phyloP scores from a whole-genome alignment of 495 filamentous ascomycete genomes.

The Aspergillus taichungensis region DNA sequence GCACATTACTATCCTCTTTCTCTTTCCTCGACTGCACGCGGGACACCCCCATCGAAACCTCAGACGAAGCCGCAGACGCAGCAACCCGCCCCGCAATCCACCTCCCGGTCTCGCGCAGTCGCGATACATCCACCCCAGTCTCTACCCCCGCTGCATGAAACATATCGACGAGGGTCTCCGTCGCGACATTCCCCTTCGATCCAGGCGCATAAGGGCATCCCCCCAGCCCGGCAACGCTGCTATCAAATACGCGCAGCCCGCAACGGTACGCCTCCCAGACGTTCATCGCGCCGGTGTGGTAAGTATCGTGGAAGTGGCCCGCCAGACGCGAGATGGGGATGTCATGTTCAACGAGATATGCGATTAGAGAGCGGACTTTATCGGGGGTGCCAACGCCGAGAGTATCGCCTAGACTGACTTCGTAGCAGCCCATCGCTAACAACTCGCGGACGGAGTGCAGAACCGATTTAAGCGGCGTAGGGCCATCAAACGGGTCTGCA shows the following conservation, averaged over 20 bases:
- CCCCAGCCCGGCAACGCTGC: conserved; percentile 30
- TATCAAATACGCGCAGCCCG: conserved; percentile 36
- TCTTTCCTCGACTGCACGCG: too few species aligned
- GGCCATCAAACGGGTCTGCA: conserved; percentile 30
- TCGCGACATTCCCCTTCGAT: conserved; percentile 32
- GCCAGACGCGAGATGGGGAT: conserved; percentile 25
- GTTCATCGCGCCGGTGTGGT: conserved; percentile 35
- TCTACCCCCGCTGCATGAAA: conserved; percentile 26
- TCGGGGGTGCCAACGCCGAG: conserved; percentile 29
- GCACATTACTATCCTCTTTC: background rate
- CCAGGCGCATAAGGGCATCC: conserved; percentile 35
- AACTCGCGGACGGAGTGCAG: conserved; percentile 23
- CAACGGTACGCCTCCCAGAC: conserved; percentile 32
- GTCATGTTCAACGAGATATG: conserved; percentile 14
- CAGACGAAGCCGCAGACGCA: too few species aligned
- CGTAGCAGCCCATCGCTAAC: conserved; percentile 33
- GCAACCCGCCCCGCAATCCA: conserved; percentile 29
- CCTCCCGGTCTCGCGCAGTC: conserved; percentile 17
- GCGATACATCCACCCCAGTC: conserved; percentile 25
- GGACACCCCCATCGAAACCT: too few species aligned
- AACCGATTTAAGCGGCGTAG: conserved; percentile 21
- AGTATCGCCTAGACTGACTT: conserved; percentile 39
- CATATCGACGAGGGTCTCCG: conserved; percentile 32
- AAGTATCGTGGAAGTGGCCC: conserved; percentile 42
- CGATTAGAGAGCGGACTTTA: conserved; percentile 20